Evolutionary conservation across 108 stramenopile genomes (phyloP).

Genomic region (Cylindrotheca closterium): DNA sequence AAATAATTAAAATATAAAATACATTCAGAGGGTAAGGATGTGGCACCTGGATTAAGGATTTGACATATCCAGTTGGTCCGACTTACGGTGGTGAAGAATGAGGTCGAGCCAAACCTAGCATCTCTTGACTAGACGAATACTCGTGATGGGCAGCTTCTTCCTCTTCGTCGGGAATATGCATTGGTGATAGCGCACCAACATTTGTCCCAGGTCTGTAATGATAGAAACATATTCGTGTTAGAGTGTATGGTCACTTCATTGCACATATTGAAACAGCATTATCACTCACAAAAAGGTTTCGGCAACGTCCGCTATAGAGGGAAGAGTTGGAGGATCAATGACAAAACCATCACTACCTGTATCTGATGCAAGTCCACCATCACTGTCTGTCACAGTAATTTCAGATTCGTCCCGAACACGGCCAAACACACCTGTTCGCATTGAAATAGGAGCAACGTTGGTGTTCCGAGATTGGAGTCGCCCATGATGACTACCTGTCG

Average conservation of each 20-base stretch:
- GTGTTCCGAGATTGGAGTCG: neutral
- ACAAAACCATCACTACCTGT: conserved; percentile 12
- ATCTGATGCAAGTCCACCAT: conserved; percentile 5
- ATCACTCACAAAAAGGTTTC: neutral
- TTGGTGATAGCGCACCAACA: conserved; percentile 11
- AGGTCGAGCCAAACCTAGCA: neutral
- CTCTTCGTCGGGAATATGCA: conserved; percentile 22
- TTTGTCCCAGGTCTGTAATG: too few relatives aligned
- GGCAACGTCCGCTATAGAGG: conserved; percentile 9
- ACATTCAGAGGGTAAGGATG: neutral
- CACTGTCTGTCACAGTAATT: conserved; percentile 1
- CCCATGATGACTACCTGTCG: neutral
- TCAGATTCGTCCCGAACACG: conserved; percentile 11
- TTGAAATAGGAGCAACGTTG: neutral
- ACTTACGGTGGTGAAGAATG: neutral
- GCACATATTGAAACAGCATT: too few relatives aligned
- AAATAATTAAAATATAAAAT: neutral
- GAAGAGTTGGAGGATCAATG: conserved; percentile 1
- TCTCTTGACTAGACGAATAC: neutral
- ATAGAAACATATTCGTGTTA: too few relatives aligned
- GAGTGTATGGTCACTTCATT: too few relatives aligned
- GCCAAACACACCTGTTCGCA: conserved; percentile 2
- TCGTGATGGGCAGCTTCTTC: neutral
- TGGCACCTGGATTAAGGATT: neutral
- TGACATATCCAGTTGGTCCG: too few relatives aligned